These are phyloP conservation scores for Papiliotrema nemorosa DNA, from an alignment of 1,284 basidiomycete genomes.

Conservation along the genomic window DNA sequence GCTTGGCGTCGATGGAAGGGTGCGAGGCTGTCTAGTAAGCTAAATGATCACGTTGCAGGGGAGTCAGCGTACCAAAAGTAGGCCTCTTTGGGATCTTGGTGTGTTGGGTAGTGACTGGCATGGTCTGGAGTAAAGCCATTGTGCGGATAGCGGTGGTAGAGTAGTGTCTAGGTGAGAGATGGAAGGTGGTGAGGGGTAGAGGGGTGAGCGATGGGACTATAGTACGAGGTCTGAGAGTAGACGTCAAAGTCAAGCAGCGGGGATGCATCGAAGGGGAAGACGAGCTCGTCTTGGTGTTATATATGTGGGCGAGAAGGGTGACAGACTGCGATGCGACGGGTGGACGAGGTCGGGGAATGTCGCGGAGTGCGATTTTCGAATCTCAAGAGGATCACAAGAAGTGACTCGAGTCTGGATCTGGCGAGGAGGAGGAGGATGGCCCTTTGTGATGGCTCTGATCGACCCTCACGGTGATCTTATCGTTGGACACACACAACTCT, in stretches of 20 bases:
- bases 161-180: background rate
- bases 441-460: too few species aligned
- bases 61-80: background rate
- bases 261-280: background rate
- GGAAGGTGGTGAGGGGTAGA: background rate
- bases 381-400: too few species aligned
- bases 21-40: conserved; percentile 8
- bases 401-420: too few species aligned
- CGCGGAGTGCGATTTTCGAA: too few species aligned
- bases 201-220: too few species aligned
- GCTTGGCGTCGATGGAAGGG: conserved; percentile 21
- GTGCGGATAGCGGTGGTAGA: background rate
- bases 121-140: conserved; percentile 1
- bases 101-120: background rate
- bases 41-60: background rate
- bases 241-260: too few species aligned
- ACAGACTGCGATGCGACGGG: too few species aligned
- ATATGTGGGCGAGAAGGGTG: background rate
- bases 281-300: background rate
- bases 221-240: too few species aligned
- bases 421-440: too few species aligned
- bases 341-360: too few species aligned
- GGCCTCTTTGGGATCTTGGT: background rate
- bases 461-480: too few species aligned
- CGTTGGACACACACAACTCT: too few species aligned